These are phyloP conservation scores for Ogataea paraovalis DNA, from an alignment of 805 yeast species.

Conservation along the genomic window DNA sequence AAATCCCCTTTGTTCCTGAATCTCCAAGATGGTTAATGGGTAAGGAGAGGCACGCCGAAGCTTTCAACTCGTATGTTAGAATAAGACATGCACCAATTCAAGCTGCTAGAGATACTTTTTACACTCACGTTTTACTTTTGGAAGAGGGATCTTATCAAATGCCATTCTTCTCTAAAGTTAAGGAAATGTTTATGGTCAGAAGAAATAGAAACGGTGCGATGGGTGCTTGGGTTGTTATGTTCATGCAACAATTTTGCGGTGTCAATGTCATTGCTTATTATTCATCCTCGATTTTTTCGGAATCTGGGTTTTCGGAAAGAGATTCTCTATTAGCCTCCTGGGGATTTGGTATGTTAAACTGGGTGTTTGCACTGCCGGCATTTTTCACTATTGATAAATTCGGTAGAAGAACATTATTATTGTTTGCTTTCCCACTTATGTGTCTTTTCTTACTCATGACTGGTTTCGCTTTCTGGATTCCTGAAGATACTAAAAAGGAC, in stretches of 20 bases:
- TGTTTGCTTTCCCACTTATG: slow-evolving; percentile 63
- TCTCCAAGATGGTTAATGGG: slow-evolving; percentile 80
- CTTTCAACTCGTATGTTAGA: slow-evolving; percentile 45
- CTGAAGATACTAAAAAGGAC: slow-evolving; percentile 32
- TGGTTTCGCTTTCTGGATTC: slow-evolving; percentile 71
- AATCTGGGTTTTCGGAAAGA: slow-evolving; percentile 59
- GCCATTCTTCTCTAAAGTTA: slow-evolving; percentile 43
- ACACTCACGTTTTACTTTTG: slow-evolving; percentile 58
- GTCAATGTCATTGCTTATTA: slow-evolving; percentile 85
- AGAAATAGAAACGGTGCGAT: slow-evolving; percentile 81
- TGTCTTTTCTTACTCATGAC: slow-evolving; percentile 54
- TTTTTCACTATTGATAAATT: slow-evolving; percentile 71
- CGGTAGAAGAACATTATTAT: slow-evolving; percentile 64
- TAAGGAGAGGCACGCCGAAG: slow-evolving; percentile 57
- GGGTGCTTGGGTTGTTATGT: slow-evolving; percentile 79
- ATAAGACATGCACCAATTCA: slow-evolving; percentile 50
- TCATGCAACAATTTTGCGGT: slow-evolving; percentile 91
- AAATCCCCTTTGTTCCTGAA: slow-evolving; percentile 67
- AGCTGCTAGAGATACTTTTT: slow-evolving; percentile 70
- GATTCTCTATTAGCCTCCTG: slow-evolving; percentile 73
- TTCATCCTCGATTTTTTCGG: slow-evolving; percentile 69
- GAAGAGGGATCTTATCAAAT: slow-evolving; percentile 54
- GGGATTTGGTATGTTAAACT: slow-evolving; percentile 83
- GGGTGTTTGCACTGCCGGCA: slow-evolving; percentile 79
- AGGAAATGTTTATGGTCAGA: slow-evolving; percentile 63